A percentile compares a stretch with the other conserved stretches of the same genome.
Conservation (phyloP, 2,329 filamentous ascomycete species). For the Sporothrix pallida region DNA sequence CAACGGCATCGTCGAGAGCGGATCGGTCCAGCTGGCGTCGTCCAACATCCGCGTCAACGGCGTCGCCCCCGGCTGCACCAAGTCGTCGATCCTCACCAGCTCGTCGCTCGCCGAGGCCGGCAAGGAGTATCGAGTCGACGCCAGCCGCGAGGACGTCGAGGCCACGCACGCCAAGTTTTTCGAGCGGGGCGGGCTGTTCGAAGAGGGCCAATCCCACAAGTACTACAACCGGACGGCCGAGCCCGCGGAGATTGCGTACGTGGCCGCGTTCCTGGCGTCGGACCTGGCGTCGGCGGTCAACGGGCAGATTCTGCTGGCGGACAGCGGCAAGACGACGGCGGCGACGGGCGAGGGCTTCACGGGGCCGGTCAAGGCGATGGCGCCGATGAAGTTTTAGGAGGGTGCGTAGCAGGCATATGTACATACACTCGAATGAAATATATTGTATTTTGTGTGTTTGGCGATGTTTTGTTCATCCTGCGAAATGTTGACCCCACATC, state of each 20-base stretch:
- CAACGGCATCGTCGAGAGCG: conserved; percentile 13
- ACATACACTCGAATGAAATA: too few relatives aligned
- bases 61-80: not conserved
- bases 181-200: not conserved
- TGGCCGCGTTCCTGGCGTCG: not conserved
- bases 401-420: too few relatives aligned
- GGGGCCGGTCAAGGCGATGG: not conserved
- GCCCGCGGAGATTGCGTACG: not conserved
- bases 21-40: not conserved
- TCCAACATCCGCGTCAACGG: conserved; percentile 6
- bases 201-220: not conserved
- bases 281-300: conserved; percentile 3
- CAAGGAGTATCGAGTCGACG: not conserved
- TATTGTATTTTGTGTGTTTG: not conserved
- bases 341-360: conserved; percentile 6
- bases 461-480: not conserved
- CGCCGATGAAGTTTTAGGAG: not conserved
- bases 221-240: conserved; percentile 17
- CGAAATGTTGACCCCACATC: not conserved
- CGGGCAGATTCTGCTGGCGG: not conserved
- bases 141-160: conserved; percentile 1
- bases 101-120: not conserved
- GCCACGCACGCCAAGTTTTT: conserved; percentile 4
- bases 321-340: conserved; percentile 9
- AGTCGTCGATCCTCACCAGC: not conserved